Evolutionary conservation across 192 early-diverging fungal species (phyloP).

Genomic region (Endogone sp.): DNA sequence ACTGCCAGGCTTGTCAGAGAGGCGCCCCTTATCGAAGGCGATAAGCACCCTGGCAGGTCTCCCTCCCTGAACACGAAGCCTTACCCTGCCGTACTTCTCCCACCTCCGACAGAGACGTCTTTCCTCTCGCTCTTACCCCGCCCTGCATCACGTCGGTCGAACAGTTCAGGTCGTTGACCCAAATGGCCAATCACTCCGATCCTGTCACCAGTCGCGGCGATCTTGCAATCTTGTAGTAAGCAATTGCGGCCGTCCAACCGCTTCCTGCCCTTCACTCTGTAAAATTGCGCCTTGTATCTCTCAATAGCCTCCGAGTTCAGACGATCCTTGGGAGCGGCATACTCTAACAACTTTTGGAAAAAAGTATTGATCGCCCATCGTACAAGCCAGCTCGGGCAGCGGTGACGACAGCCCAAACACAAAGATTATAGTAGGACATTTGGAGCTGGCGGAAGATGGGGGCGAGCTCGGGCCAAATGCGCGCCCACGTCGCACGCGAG

Average conservation of each 20-base stretch:
- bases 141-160: background rate
- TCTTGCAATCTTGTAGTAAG: constrained; percentile 17
- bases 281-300: constrained; percentile 5
- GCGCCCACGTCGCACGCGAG: background rate
- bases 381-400: background rate
- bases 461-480: background rate
- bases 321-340: background rate
- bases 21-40: no score
- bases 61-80: background rate
- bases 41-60: no score
- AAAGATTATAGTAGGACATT: constrained; percentile 10
- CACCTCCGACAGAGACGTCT: background rate
- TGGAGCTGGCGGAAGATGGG: background rate
- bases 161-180: background rate
- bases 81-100: background rate
- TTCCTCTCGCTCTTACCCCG: background rate
- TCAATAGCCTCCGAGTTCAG: background rate
- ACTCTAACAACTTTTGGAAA: background rate
- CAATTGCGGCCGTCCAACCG: constrained; percentile 1
- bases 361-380: constrained; percentile 1
- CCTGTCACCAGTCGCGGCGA: background rate
- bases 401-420: constrained; percentile 8
- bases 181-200: constrained; percentile 6
- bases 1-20: no score
- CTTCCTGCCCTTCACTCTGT: background rate